Conservation (phyloP, 164 flowering plant species). For the Echeveria elegans region DNA sequence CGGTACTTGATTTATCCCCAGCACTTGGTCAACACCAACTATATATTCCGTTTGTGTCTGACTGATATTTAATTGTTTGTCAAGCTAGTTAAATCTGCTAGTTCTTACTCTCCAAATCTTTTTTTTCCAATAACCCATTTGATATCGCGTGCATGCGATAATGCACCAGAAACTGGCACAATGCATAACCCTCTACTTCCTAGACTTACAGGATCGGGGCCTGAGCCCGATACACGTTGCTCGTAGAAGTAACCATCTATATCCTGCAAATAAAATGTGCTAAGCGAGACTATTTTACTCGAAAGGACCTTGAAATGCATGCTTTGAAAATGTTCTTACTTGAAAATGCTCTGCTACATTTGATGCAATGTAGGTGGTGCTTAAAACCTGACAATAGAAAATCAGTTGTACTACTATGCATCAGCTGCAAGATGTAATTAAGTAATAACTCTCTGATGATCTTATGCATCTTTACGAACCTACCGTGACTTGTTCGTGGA, state of each 20-base stretch:
- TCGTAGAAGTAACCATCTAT: neutral
- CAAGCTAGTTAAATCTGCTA: neutral
- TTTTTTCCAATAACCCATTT: neutral
- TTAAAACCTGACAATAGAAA: constrained; percentile 4
- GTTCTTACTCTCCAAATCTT: neutral
- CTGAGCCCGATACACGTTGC: neutral
- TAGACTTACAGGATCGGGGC: neutral
- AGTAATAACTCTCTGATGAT: neutral
- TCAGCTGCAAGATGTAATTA: no score
- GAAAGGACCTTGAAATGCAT: no score
- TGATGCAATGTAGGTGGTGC: neutral
- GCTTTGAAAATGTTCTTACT: no score
- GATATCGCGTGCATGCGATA: neutral
- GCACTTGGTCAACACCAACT: no score
- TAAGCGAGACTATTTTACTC: neutral
- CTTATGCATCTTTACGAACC: neutral
- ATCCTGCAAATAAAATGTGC: neutral
- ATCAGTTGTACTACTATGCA: no score
- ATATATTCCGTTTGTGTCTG: no score
- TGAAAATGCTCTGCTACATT: constrained; percentile 2
- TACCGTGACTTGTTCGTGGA: constrained; percentile 55
- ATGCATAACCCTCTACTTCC: constrained; percentile 1
- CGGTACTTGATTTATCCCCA: no score
- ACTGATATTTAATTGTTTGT: no score
- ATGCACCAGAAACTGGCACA: neutral